Evolutionary conservation across 176 grass and related monocot genomes (phyloP).

Genomic region (Phoenix dactylifera): DNA sequence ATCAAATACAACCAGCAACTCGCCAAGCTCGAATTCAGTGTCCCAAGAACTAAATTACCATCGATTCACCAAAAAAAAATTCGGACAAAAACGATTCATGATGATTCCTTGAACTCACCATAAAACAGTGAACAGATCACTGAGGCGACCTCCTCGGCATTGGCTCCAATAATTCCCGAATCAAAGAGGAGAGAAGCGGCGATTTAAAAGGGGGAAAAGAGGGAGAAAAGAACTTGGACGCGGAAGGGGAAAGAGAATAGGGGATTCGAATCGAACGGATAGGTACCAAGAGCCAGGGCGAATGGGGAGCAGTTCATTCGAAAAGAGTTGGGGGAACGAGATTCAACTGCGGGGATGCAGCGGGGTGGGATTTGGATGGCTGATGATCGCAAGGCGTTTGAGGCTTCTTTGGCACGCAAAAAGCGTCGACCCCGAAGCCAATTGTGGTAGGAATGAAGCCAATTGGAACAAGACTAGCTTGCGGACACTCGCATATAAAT

Average conservation of each 20-base stretch:
- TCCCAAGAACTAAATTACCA: neutral
- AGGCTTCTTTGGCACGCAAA: too few species aligned
- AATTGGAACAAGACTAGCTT: too few species aligned
- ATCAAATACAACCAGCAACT: neutral
- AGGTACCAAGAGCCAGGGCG: neutral
- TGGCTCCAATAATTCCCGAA: neutral
- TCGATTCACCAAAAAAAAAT: constrained; percentile 2
- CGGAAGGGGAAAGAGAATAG: neutral
- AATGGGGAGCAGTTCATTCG: neutral
- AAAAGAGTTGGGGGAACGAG: too few species aligned
- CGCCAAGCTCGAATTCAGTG: neutral
- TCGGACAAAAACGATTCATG: too few species aligned
- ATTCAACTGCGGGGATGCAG: too few species aligned
- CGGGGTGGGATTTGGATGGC: too few species aligned
- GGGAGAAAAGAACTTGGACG: too few species aligned
- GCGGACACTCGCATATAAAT: too few species aligned
- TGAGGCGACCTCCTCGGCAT: constrained; percentile 7
- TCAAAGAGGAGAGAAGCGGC: neutral
- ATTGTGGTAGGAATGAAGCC: too few species aligned
- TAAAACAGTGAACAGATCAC: neutral
- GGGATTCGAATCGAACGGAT: constrained; percentile 18
- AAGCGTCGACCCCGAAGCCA: too few species aligned
- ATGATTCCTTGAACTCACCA: too few species aligned
- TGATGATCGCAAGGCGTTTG: too few species aligned
- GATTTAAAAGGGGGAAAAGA: neutral